Percentiles rank a stretch among this genome's conserved stretches.
Conservation (phyloP, 2,329 filamentous ascomycete genomes). For the Chaetomium globosum region DNA sequence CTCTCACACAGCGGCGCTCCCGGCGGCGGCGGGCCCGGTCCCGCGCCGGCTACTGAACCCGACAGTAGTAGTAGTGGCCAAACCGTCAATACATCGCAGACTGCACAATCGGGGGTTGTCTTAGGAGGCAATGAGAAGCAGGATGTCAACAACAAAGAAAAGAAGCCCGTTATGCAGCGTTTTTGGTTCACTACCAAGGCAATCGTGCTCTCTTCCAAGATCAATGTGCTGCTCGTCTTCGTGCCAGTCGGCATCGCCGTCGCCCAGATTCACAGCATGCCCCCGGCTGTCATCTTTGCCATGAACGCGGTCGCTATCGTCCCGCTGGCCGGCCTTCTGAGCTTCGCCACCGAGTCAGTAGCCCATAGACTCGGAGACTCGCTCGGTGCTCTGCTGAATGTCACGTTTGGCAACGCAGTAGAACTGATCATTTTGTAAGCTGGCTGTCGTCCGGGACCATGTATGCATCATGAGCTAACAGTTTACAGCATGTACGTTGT, state of each 20-base stretch:
- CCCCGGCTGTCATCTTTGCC: conserved; percentile 67
- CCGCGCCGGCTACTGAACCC: conserved; percentile 32
- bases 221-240: conserved; percentile 76
- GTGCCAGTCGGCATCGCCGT: conserved; percentile 75
- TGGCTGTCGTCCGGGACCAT: neutral
- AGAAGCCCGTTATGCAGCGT: conserved; percentile 39
- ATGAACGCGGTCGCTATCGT: conserved; percentile 77
- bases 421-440: conserved; percentile 72
- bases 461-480: conserved; percentile 11
- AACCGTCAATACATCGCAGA: conserved; percentile 51
- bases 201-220: conserved; percentile 71
- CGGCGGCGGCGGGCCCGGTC: conserved; percentile 21
- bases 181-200: conserved; percentile 57
- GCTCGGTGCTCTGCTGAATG: conserved; percentile 71
- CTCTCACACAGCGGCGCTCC: conserved; percentile 9
- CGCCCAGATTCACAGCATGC: conserved; percentile 55
- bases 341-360: conserved; percentile 74
- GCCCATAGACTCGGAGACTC: conserved; percentile 73
- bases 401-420: conserved; percentile 78
- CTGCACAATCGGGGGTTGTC: conserved; percentile 61
- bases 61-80: conserved; percentile 40
- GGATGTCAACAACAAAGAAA: conserved; percentile 38
- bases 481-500: conserved; percentile 57
- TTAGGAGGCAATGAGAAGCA: conserved; percentile 45
- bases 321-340: conserved; percentile 71